phyloP scores from a whole-genome alignment of 805 yeast genomes.

The Cyberlindnera mycetangii region DNA sequence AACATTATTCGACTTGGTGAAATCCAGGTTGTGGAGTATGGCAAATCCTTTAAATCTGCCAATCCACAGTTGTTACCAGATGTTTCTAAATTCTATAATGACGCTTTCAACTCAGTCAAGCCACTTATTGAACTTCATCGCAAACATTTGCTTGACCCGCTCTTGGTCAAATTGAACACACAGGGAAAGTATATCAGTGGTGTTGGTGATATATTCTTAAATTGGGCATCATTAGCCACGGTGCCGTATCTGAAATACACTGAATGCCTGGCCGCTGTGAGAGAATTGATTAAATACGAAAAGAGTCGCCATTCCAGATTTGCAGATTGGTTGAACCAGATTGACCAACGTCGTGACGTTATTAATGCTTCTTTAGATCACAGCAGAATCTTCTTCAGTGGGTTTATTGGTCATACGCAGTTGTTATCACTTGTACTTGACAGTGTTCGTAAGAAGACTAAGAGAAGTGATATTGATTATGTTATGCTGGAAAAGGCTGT shows the following conservation, averaged over 20 bases:
- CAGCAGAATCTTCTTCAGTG: constrained; percentile 54
- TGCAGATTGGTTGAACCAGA: constrained; percentile 53
- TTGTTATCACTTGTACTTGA: constrained; percentile 59
- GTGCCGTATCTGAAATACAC: constrained; percentile 58
- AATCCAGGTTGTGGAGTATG: constrained; percentile 59
- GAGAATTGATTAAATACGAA: constrained; percentile 50
- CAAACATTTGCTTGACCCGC: constrained; percentile 51
- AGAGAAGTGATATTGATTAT: constrained; percentile 49
- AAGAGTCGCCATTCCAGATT: constrained; percentile 41
- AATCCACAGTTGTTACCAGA: constrained; percentile 44
- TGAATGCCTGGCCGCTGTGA: constrained; percentile 55
- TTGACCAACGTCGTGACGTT: constrained; percentile 47
- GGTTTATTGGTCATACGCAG: constrained; percentile 53
- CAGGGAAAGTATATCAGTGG: constrained; percentile 67
- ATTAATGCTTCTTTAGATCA: constrained; percentile 42
- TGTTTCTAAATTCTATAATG: constrained; percentile 53
- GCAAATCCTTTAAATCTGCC: constrained; percentile 38
- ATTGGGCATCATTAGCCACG: constrained; percentile 62
- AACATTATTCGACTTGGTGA: constrained; percentile 64
- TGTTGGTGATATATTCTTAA: constrained; percentile 57
- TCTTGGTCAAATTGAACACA: constrained; percentile 51
- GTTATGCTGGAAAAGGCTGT: constrained; percentile 50
- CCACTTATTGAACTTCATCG: constrained; percentile 56
- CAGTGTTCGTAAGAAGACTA: constrained; percentile 53
- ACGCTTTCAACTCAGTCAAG: constrained; percentile 55